A percentile compares a stretch with the other conserved stretches of the same genome.
Evolutionary conservation across 441 rosid species (phyloP).

Genomic region (Rhodomyrtus psidioides): DNA sequence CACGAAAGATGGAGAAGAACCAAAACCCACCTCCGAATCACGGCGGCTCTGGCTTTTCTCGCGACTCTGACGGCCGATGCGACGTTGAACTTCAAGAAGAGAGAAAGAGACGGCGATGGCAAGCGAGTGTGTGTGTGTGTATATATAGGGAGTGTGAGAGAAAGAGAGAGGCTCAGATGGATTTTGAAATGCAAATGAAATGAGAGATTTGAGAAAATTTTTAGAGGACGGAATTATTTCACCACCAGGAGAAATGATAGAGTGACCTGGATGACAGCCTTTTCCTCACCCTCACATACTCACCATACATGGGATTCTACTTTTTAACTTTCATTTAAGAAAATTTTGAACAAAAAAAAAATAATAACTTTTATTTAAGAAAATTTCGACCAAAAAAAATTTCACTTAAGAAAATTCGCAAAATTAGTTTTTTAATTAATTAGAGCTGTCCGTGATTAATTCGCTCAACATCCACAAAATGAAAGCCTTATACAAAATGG

Average conservation of each 20-base stretch:
- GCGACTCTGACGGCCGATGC: neutral
- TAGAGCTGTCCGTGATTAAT: neutral
- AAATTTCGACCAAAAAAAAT: neutral
- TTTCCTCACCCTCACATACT: neutral
- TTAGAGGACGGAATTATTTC: constrained; percentile 38
- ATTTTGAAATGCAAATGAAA: constrained; percentile 38
- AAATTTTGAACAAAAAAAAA: neutral
- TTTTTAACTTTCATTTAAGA: neutral
- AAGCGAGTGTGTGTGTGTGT: neutral
- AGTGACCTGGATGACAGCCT: constrained; percentile 69
- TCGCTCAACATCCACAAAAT: neutral
- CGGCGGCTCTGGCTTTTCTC: neutral
- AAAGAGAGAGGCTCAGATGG: neutral
- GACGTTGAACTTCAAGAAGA: neutral
- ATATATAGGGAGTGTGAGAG: constrained; percentile 4
- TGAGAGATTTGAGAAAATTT: constrained; percentile 8
- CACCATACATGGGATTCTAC: neutral
- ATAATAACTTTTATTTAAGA: neutral
- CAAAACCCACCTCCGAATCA: neutral
- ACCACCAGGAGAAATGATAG: constrained; percentile 48
- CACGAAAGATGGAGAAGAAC: neutral
- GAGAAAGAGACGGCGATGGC: neutral
- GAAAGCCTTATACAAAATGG: neutral
- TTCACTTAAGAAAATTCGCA: neutral
- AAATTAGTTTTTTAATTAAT: neutral